Conservation (phyloP, 306 rosid species). For the Adenanthera pavonina region DNA sequence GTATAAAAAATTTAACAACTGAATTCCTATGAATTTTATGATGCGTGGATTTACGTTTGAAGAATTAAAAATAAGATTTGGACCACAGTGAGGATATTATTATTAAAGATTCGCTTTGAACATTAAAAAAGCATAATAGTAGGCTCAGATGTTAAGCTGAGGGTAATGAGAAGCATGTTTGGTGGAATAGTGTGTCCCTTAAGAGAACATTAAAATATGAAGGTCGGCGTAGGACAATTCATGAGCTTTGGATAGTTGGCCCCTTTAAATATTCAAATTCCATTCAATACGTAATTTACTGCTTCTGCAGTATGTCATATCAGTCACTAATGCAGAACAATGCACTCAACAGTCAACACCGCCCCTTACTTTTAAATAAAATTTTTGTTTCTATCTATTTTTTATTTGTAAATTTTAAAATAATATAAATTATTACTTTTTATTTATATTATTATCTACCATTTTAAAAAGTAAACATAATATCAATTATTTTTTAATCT, state of each 20-base stretch:
- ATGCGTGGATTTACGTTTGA: not conserved
- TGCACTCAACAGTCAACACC: not conserved
- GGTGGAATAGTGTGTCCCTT: not conserved
- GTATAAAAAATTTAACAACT: no score
- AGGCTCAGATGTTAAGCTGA: conserved; percentile 1
- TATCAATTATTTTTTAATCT: no score
- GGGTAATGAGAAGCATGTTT: not conserved
- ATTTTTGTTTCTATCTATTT: not conserved
- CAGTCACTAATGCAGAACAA: conserved; percentile 1
- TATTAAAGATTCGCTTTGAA: not conserved
- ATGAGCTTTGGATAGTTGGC: conserved; percentile 36
- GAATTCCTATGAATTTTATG: not conserved
- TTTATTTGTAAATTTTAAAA: not conserved
- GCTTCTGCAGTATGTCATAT: conserved; percentile 2
- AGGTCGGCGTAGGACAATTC: not conserved
- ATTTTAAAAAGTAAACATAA: no score
- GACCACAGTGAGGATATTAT: conserved; percentile 2
- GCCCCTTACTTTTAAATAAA: not conserved
- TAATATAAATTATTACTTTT: no score
- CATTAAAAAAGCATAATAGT: not conserved
- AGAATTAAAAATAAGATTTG: not conserved
- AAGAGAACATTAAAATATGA: conserved; percentile 6
- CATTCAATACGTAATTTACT: not conserved
- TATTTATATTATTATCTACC: no score
- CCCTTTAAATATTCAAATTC: not conserved